Evolutionary conservation across 1,284 basidiomycete genomes (phyloP), one percentile per base, ranked within the genome.

Genomic region (Vanrija humicola): DNA sequence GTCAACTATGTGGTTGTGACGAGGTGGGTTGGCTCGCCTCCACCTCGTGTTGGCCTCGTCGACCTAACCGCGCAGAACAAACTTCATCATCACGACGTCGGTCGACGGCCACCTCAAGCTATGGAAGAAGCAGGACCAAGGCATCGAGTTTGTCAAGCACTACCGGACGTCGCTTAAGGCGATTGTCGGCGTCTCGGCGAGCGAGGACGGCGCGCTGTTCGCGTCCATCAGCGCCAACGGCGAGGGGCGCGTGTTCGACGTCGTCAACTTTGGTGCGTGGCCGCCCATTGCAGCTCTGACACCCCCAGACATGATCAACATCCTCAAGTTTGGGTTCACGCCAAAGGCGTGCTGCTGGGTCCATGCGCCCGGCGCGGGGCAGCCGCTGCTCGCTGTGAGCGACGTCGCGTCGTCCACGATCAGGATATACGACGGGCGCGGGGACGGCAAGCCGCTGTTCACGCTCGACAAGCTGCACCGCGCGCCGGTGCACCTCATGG

Each of bases 121-220:
- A 26, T 99, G 96, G 96, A 98, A 97, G 81, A 98, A 98, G 78
- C 92, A 96, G 77, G 88, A 93, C 14, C 75, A 81, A 6, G 91
- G 92, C 7, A 89, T 94, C 67, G 90, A 95, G 77, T 94, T 93
- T 68, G 89, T 94, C 58, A 94, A 96, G 77, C 87, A 90, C 65
- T 95, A 91, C 76, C 86, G 95, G 43, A 93, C 96, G 2, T 94
- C 97, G 67, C 80, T 96, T 25, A 82, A 83, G 23, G 84, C 90
- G 14, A 83, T 98, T 42, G 81, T 86, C 7, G 86, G 83, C 2
- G 86, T 94, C 8, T 87, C 86, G 42, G 88, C 87, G n/a, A 94
- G 90, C 63, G 86, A 87, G 28, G 95, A 98, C 74, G 96, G 96
- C 0, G 87, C 90, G 64, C 79, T 94, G 40, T 94, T 92, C 69